Percentiles rank a stretch among this genome's conserved stretches.
These are phyloP conservation scores for Bigelowiella natans DNA, from an alignment of 78 protist genomes.

Conservation along the genomic window DNA sequence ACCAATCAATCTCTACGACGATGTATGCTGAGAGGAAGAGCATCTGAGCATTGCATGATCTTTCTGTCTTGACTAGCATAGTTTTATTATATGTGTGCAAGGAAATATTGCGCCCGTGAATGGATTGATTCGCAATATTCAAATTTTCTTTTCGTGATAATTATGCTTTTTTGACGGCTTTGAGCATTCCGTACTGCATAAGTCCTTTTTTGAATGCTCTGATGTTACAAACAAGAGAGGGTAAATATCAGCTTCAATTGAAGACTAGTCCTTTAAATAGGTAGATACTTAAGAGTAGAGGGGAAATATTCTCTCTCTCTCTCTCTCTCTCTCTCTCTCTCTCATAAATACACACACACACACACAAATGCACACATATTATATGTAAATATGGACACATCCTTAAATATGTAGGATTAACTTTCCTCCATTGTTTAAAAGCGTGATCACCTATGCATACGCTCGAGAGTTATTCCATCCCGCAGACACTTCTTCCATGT, in stretches of 20 bases:
- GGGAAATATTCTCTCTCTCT: not conserved
- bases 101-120: too few relatives aligned
- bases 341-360: too few relatives aligned
- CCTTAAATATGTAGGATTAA: not conserved
- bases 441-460: not conserved
- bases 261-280: not conserved
- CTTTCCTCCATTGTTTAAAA: not conserved
- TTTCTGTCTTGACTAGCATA: too few relatives aligned
- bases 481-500: conserved; percentile 26
- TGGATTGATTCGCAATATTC: too few relatives aligned
- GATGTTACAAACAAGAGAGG: conserved; percentile 11
- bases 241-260: not conserved
- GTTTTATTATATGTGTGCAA: too few relatives aligned
- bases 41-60: too few relatives aligned
- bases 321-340: conserved; percentile 3
- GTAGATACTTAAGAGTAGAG: not conserved
- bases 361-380: too few relatives aligned
- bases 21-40: too few relatives aligned
- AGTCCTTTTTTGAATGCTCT: conserved; percentile 31
- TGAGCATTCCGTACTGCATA: conserved; percentile 44
- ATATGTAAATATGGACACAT: too few relatives aligned
- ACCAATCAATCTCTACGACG: too few relatives aligned
- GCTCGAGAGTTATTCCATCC: not conserved
- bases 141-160: too few relatives aligned
- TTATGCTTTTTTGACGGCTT: not conserved